Percentiles rank a stretch among this genome's conserved stretches.
Conservation (phyloP, 768 basidiomycete species). For the Obba rivulosa region DNA sequence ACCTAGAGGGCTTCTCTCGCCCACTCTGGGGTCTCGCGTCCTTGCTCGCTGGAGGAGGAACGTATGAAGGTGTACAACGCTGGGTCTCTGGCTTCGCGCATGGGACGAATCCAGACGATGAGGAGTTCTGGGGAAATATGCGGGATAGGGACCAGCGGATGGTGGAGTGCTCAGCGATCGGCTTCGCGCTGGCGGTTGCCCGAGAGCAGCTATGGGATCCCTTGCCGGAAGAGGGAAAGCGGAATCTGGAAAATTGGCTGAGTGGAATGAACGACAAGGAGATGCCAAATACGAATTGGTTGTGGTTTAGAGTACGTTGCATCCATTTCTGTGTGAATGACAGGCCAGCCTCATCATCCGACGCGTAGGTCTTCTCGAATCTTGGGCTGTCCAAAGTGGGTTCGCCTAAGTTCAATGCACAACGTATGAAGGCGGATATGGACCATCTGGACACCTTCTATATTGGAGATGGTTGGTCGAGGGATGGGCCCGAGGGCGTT, state of each 20-base stretch:
- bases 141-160: constrained; percentile 73
- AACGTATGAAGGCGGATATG: constrained; percentile 67
- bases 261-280: constrained; percentile 76
- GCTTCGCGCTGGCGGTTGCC: constrained; percentile 64
- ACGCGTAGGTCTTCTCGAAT: constrained; percentile 62
- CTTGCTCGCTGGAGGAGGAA: constrained; percentile 57
- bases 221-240: constrained; percentile 46
- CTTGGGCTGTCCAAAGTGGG: constrained; percentile 61
- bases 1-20: constrained; percentile 71
- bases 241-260: constrained; percentile 59
- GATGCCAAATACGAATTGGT: constrained; percentile 82
- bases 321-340: too few relatives aligned
- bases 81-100: constrained; percentile 64
- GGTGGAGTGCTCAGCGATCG: constrained; percentile 78
- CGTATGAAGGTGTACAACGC: constrained; percentile 50
- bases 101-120: constrained; percentile 60
- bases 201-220: constrained; percentile 62
- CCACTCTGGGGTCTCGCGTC: constrained; percentile 74
- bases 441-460: constrained; percentile 79
- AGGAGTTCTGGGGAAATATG: constrained; percentile 77
- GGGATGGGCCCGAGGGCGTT: constrained; percentile 73
- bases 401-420: constrained; percentile 48
- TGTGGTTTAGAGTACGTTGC: constrained; percentile 66
- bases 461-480: constrained; percentile 69
- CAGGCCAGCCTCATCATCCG: background rate